These are phyloP conservation scores for Stephanodiscus triporus DNA, from an alignment of 108 stramenopile genomes.

Conservation along the genomic window DNA sequence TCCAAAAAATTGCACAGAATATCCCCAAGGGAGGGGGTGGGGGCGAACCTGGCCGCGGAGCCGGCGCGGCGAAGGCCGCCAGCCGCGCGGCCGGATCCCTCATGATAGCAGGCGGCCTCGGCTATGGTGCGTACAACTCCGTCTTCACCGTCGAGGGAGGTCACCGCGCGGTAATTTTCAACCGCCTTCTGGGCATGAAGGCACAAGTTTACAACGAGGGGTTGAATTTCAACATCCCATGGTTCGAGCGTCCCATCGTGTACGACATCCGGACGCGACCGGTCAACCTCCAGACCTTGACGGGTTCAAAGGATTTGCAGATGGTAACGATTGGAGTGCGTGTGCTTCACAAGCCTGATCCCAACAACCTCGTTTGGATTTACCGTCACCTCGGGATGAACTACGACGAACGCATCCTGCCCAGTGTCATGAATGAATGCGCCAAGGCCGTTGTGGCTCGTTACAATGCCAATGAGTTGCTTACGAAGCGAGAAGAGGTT, in stretches of 20 bases:
- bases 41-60: slow-evolving; percentile 53
- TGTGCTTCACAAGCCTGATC: slow-evolving; percentile 96
- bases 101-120: slow-evolving; percentile 76
- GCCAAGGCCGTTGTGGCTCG: slow-evolving; percentile 99
- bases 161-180: slow-evolving; percentile 97
- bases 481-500: slow-evolving; percentile 98
- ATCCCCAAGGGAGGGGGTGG: slow-evolving; percentile 78
- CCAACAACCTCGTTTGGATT: slow-evolving; percentile 90
- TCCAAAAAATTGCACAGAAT: slow-evolving; percentile 75
- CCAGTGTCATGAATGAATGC: slow-evolving; percentile 99
- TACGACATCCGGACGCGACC: slow-evolving; percentile 98
- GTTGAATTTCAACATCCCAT: slow-evolving; percentile 97
- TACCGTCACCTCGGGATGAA: slow-evolving; percentile 93
- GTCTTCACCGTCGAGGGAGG: slow-evolving; percentile 95
- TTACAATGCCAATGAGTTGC: slow-evolving; percentile 98
- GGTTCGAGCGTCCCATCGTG: slow-evolving; percentile 96
- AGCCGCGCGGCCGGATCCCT: slow-evolving; percentile 73
- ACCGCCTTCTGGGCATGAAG: slow-evolving; percentile 95
- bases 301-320: slow-evolving; percentile 98
- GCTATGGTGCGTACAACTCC: slow-evolving; percentile 94
- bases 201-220: slow-evolving; percentile 90
- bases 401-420: slow-evolving; percentile 98
- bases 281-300: slow-evolving; percentile 93
- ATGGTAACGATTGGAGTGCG: slow-evolving; percentile 99
- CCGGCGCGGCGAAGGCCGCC: slow-evolving; percentile 79